Evolutionary conservation across 1,284 basidiomycete species (phyloP).

Genomic region (Agroathelia rolfsii): DNA sequence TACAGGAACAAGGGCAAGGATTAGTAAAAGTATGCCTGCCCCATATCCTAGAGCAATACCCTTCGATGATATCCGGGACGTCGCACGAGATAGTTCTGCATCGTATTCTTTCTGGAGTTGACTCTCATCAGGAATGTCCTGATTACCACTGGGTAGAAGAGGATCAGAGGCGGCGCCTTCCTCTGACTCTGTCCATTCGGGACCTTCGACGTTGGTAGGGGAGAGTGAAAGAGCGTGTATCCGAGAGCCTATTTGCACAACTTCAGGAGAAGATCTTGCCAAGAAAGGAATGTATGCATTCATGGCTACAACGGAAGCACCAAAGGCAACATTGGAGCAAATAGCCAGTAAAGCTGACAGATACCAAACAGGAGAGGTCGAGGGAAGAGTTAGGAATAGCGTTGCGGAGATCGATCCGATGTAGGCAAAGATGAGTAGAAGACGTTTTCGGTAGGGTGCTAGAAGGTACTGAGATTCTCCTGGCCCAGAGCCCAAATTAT

Average conservation of each 20-base stretch:
- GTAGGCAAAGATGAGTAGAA: constrained; percentile 68
- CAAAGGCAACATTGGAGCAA: constrained; percentile 73
- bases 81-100: constrained; percentile 53
- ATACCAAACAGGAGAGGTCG: constrained; percentile 57
- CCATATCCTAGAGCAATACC: constrained; percentile 81
- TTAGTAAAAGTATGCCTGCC: constrained; percentile 62
- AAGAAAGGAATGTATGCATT: constrained; percentile 82
- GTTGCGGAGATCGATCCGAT: constrained; percentile 58
- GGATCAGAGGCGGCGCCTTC: too few relatives aligned
- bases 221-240: too few relatives aligned
- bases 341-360: constrained; percentile 56
- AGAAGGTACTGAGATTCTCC: too few relatives aligned
- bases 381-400: constrained; percentile 66
- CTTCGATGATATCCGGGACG: constrained; percentile 69
- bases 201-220: too few relatives aligned
- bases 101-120: constrained; percentile 32
- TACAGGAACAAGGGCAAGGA: constrained; percentile 68
- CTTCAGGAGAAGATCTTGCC: constrained; percentile 56
- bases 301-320: constrained; percentile 77
- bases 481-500: too few relatives aligned
- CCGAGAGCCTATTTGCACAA: too few relatives aligned
- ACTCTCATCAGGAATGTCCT: too few relatives aligned
- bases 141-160: too few relatives aligned
- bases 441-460: constrained; percentile 71
- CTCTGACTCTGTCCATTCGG: too few relatives aligned